phyloP scores from a whole-genome alignment of 331 rosid genomes.

The Quercus phellos region DNA sequence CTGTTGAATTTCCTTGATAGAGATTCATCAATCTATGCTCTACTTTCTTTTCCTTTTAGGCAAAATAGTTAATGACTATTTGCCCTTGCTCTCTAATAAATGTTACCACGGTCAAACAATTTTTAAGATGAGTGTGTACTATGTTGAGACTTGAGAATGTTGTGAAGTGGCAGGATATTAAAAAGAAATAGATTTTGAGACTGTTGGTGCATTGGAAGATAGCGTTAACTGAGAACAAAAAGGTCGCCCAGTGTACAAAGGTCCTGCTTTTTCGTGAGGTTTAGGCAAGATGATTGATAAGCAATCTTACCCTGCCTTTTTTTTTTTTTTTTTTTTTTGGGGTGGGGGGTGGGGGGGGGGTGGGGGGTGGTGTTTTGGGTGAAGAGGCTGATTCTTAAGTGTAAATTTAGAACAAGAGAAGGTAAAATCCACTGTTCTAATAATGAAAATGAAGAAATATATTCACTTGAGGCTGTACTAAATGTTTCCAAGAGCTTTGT shows the following conservation, averaged over 20 bases:
- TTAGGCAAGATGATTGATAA: too few relatives aligned
- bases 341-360: too few relatives aligned
- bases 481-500: not conserved
- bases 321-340: too few relatives aligned
- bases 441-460: not conserved
- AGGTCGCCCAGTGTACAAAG: too few relatives aligned
- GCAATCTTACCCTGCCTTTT: too few relatives aligned
- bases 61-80: not conserved
- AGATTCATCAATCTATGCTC: not conserved
- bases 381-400: too few relatives aligned
- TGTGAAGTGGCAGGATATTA: not conserved
- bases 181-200: too few relatives aligned
- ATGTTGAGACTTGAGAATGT: not conserved
- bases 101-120: not conserved
- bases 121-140: not conserved
- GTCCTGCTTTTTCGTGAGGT: too few relatives aligned
- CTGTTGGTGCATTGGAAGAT: constrained; percentile 9
- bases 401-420: too few relatives aligned
- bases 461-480: not conserved
- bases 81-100: too few relatives aligned
- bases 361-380: too few relatives aligned
- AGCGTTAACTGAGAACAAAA: not conserved
- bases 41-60: not conserved
- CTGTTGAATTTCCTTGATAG: not conserved
- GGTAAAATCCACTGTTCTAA: too few relatives aligned